Base-by-base conservation (phyloP, 1,139 yeast species). In the Hyphopichia fennica region DNA sequence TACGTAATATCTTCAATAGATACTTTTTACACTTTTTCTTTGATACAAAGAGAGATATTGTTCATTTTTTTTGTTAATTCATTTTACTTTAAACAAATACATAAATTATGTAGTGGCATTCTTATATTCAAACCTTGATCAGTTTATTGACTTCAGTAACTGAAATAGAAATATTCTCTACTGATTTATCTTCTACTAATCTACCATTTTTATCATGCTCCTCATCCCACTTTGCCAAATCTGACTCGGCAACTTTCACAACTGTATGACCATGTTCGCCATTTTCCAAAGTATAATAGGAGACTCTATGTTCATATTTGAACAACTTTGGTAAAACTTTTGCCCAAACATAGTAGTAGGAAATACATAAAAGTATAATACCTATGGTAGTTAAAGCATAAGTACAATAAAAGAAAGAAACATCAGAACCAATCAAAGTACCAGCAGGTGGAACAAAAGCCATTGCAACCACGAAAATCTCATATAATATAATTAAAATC, bases 201-300 rank as follows among this genome's bases (percentile, higher is more conserved):
- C 41, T 46, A 7, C 57, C 59, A 22, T 42, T 40, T 3, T 47
- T 25, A 38, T 51, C 57, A 43, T 64, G 60, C 41, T 51, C 55
- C 18, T 54, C 50, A 42, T 69, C 74, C 67, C 70, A 69, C 40
- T 58, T 56, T 22, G 47, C 65, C 17, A 66, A 42, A 5, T 71
- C 67, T 0, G 42, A 56, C 13, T 49, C 36, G 27, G 57, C 54
- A 11, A 71, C 72, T 40, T 69, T 66, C 28, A 69, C 58, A 29
- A 71, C 69, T 6, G 64, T 65, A 41, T 71, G 69, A 10, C 76
- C 77, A 16, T 43, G 45, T 44, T 67, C 77, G 20, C 75, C 76
- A 41, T 65, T 68, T 10, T 55, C 65, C 46, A 67, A 58, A 11
- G 44, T 37, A 43, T 66, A 71, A 35, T 47, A 49, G 23, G 53